Evolutionary conservation across 176 grass and related monocot species (phyloP), one percentile per base, ranked within the genome.

Genomic region (Guadua angustifolia): DNA sequence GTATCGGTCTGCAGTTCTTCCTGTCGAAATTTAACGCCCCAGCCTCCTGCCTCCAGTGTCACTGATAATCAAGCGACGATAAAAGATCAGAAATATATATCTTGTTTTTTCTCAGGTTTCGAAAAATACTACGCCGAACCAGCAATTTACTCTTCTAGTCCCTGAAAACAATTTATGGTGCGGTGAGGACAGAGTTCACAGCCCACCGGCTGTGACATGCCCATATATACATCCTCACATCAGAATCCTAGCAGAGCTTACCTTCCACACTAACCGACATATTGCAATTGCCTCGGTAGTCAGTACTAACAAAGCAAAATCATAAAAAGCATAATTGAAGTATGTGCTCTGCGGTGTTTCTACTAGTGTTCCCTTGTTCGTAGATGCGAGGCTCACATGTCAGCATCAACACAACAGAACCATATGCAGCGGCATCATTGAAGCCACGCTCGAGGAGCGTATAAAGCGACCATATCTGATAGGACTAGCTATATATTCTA

Each of bases 301-400:
- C 22, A 2, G 12, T 13, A 26, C 10, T 13, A 14, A 26, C 58
- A 29, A 62, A 29, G 0, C 3, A 14, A 29, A 29, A 2, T 25
- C 59, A 15, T 62, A 13, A 62, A 61, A 62, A 25, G n/a, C 57
- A 59, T 5, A 59, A 24, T 3, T 4, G n/a, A 56, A 56, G n/a
- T 9, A 61, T 61, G n/a, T 19, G 19, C 40, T 32, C 70, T 18
- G n/a, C 59, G 13, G 32, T 35, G 50, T 6, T 75, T 21, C 43
- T 0, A 32, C 29, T 29, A 16, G 60, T 26, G 60, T 49, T 29
- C 25, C 77, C 61, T 18, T 15, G 29, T 21, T 38, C 1, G 45
- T 47, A 0, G 62, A 80, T 66, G 50, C 62, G 29, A 52, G 62
- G 8, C 77, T 79, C 77, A 79, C 62, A 80, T 80, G 77, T 67